These are phyloP conservation scores for Candida tibetensis DNA, from an alignment of 805 yeast genomes.

Conservation along the genomic window DNA sequence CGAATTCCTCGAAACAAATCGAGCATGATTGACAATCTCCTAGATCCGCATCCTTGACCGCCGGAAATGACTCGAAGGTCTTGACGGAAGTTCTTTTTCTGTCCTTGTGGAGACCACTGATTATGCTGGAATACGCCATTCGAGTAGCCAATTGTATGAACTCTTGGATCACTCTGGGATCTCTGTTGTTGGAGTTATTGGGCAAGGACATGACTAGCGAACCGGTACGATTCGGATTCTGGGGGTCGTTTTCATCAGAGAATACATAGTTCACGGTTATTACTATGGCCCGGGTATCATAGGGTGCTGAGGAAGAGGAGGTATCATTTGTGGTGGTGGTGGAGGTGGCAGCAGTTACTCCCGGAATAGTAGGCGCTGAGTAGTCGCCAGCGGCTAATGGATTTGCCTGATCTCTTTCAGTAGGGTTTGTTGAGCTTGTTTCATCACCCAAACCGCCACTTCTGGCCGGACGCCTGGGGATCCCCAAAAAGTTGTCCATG, in stretches of 20 bases:
- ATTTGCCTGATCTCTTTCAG: too few relatives aligned
- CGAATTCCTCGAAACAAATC: conserved; percentile 42
- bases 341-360: neutral
- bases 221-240: conserved; percentile 47
- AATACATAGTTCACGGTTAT: conserved; percentile 45
- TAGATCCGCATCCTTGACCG: conserved; percentile 28
- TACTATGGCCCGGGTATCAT: conserved; percentile 33
- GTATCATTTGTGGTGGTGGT: conserved; percentile 2
- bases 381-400: neutral
- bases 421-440: too few relatives aligned
- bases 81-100: conserved; percentile 53
- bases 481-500: conserved; percentile 21
- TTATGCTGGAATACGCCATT: conserved; percentile 63
- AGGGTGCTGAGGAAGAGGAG: conserved; percentile 7
- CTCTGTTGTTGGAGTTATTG: conserved; percentile 57
- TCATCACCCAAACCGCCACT: neutral
- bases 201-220: conserved; percentile 64
- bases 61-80: conserved; percentile 48
- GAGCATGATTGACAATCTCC: conserved; percentile 46
- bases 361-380: neutral
- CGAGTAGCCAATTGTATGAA: conserved; percentile 66
- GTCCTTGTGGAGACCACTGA: conserved; percentile 45
- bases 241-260: conserved; percentile 39
- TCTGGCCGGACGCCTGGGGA: neutral
- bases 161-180: conserved; percentile 58